Base-by-base conservation (phyloP, 140 eudicot species). In the Artemisia princeps region DNA sequence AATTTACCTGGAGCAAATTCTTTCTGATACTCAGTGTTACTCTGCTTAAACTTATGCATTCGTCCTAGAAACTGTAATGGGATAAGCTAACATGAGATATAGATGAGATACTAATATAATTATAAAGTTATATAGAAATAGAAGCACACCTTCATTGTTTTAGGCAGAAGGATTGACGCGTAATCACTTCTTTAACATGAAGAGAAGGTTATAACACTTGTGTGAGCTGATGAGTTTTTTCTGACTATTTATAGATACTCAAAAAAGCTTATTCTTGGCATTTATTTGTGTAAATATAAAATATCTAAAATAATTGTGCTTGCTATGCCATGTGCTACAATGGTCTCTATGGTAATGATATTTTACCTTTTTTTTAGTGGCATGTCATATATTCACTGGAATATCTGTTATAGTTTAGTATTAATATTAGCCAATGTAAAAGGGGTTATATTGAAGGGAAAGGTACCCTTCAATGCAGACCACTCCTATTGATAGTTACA, bases 111-210 rank as follows among this genome's bases (percentile, higher is more conserved):
- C 28, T 24, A 24, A 24, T 24, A 24, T 24, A 24, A 3, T 81
- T 79, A 83, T 82, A 82, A 3, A 52, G 56, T 58, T 23, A 51
- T 13, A 46, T 67, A 44, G 11, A 46, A 23, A 52, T 46, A 8
- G 59, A 59, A 57, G 57, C 76, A 62, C 73, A 81, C 85, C 87
- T 71, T 86, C 95, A 86, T 86, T 62, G 59, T 69, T 70, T 84
- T 51, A 19, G 28, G 79, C 40, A 70, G 70, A 63, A 60, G 45
- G 66, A 62, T 63, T n/a, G 42, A 60, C 64, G 75, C 12, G 53
- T 24, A 33, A 64, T 77, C 46, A 26, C 55, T 42, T 66, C 19
- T 60, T 12, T 58, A 64, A 16, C 49, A 40, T 60, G 49, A 65
- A 20, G 23, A 26, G 60, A 53, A 75, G 73, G 50, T 59, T 56